Percentiles rank a stretch among this genome's conserved stretches.
Evolutionary conservation across 441 rosid genomes (phyloP).

Genomic region (Theobroma grandiflorum): DNA sequence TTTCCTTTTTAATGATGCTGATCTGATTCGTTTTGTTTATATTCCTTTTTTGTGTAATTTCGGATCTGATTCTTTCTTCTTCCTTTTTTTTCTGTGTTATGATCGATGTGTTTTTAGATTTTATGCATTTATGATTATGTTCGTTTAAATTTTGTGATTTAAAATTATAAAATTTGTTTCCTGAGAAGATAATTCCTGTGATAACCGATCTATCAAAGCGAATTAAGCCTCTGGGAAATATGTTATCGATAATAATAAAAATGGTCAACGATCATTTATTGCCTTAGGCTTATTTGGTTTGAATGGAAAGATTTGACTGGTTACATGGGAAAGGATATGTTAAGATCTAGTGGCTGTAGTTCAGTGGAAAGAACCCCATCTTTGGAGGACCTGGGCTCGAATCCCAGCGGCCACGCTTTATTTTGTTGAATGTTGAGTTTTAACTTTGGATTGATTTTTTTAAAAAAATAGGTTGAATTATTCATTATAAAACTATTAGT

Average conservation of each 20-base stretch:
- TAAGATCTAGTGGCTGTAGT: conserved; percentile 27
- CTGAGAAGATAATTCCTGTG: not conserved
- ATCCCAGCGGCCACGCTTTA: conserved; percentile 62
- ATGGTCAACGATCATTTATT: not conserved
- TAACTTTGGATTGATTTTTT: not conserved
- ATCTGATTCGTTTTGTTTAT: not conserved
- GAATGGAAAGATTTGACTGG: not conserved
- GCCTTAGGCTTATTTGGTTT: not conserved
- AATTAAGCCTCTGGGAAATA: not conserved
- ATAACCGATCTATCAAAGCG: not conserved
- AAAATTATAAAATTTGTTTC: not conserved
- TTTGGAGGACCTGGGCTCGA: conserved; percentile 66
- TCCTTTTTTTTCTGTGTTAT: not conserved
- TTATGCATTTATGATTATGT: not conserved
- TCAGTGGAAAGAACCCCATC: conserved; percentile 32
- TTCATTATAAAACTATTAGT: not conserved
- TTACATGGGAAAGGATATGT: not conserved
- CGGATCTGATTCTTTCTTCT: conserved; percentile 3
- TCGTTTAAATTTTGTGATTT: not conserved
- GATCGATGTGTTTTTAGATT: not conserved
- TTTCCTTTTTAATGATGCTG: not conserved
- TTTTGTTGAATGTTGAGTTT: not conserved
- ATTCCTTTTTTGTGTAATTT: not conserved
- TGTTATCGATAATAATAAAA: not conserved
- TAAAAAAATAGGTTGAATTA: no score